phyloP scores from a whole-genome alignment of 2,329 filamentous ascomycete species.

The Fusarium coicis region DNA sequence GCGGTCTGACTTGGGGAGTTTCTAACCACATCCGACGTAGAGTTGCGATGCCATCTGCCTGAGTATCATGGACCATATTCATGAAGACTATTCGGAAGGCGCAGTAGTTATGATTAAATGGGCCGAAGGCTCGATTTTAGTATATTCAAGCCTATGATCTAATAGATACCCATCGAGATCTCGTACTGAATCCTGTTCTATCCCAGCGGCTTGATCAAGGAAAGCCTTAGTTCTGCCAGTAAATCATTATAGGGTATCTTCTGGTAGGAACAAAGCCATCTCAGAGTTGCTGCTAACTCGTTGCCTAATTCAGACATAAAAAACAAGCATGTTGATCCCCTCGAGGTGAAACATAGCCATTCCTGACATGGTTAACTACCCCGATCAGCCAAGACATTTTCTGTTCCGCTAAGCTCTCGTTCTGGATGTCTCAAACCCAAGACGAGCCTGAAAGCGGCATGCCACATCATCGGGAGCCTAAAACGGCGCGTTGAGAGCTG shows the following conservation, averaged over 20 bases:
- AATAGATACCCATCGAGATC: background rate
- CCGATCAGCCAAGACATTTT: background rate
- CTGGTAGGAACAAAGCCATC: background rate
- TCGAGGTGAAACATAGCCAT: conserved; percentile 17
- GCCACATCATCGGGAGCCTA: background rate
- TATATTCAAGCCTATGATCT: background rate
- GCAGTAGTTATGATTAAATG: background rate
- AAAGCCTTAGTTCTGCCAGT: background rate
- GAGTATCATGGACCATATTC: background rate
- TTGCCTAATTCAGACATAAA: background rate
- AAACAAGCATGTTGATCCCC: background rate
- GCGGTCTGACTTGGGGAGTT: background rate
- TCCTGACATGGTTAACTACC: background rate
- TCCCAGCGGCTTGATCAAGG: background rate
- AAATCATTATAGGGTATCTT: background rate
- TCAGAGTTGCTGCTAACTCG: background rate
- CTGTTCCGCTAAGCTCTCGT: background rate
- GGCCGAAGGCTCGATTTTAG: background rate
- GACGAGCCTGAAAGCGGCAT: conserved; percentile 2
- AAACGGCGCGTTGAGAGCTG: background rate
- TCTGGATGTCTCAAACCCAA: conserved; percentile 8
- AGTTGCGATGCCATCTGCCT: background rate
- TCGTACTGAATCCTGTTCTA: no score
- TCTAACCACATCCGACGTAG: background rate
- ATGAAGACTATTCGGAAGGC: background rate